Conservation (phyloP, 371 early-diverging fungal species). For the Mucor lusitanicus region DNA sequence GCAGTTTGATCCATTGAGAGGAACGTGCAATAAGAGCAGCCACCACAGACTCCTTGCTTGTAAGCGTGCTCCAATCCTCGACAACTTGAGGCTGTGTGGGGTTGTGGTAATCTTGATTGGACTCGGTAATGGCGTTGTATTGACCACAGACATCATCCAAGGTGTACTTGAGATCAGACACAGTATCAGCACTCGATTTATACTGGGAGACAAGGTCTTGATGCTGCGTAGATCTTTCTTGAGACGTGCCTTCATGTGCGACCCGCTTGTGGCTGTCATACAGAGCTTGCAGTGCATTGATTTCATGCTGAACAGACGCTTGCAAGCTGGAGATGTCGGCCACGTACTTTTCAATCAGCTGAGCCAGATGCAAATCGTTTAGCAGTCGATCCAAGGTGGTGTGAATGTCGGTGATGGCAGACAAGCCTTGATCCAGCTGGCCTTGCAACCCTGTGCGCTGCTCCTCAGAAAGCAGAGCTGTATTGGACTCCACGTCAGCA, state of each 20-base stretch:
- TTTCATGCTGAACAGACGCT: not conserved
- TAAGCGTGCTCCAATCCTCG: conserved; percentile 11
- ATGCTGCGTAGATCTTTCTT: conserved; percentile 6
- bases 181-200: conserved; percentile 9
- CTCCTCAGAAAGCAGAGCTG: not conserved
- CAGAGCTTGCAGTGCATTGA: not conserved
- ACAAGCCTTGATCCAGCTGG: not conserved
- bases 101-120: not conserved
- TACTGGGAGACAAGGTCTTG: conserved; percentile 15
- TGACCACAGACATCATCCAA: conserved; percentile 16
- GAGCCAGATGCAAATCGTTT: conserved; percentile 16
- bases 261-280: conserved; percentile 4
- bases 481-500: conserved; percentile 12
- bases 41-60: not conserved
- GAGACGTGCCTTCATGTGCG: not conserved
- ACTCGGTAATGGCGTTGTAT: conserved; percentile 9
- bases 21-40: conserved; percentile 15
- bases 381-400: conserved; percentile 1
- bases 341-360: conserved; percentile 20
- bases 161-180: conserved; percentile 21
- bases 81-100: not conserved
- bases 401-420: not conserved
- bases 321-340: conserved; percentile 15
- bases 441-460: not conserved
- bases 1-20: conserved; percentile 17